These are phyloP conservation scores for Xylaria cubensis DNA, from an alignment of 495 filamentous ascomycete species.

Conservation along the genomic window DNA sequence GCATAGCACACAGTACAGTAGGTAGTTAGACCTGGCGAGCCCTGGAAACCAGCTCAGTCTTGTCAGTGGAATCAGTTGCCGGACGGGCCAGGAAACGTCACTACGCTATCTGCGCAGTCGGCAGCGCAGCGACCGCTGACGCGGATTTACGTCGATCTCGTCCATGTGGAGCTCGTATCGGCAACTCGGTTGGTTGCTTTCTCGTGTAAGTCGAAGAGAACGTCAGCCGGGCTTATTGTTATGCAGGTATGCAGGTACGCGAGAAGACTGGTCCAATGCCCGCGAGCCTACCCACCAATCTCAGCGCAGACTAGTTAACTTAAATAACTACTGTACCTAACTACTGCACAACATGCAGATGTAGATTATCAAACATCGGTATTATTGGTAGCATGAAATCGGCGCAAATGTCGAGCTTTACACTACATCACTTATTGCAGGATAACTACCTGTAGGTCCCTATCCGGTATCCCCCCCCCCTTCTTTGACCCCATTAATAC, in stretches of 20 bases:
- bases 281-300: neutral
- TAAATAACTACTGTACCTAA: neutral
- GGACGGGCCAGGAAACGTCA: neutral
- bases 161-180: constrained; percentile 19
- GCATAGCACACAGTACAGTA: neutral
- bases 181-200: constrained; percentile 7
- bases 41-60: neutral
- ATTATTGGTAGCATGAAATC: neutral
- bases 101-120: constrained; percentile 4
- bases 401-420: neutral
- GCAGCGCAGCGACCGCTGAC: constrained; percentile 16
- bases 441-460: too few relatives aligned
- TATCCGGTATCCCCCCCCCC: neutral
- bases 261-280: neutral
- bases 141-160: constrained; percentile 13
- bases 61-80: too few relatives aligned
- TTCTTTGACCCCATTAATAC: neutral
- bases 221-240: constrained; percentile 9
- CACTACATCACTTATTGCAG: neutral
- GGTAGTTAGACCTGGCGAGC: too few relatives aligned
- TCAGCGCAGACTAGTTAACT: too few relatives aligned
- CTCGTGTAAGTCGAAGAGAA: constrained; percentile 4
- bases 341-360: neutral
- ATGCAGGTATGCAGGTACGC: constrained; percentile 25
- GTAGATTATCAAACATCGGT: constrained; percentile 1